Conservation (phyloP, 2,329 filamentous ascomycete species). For the Pyricularia grisea region DNA sequence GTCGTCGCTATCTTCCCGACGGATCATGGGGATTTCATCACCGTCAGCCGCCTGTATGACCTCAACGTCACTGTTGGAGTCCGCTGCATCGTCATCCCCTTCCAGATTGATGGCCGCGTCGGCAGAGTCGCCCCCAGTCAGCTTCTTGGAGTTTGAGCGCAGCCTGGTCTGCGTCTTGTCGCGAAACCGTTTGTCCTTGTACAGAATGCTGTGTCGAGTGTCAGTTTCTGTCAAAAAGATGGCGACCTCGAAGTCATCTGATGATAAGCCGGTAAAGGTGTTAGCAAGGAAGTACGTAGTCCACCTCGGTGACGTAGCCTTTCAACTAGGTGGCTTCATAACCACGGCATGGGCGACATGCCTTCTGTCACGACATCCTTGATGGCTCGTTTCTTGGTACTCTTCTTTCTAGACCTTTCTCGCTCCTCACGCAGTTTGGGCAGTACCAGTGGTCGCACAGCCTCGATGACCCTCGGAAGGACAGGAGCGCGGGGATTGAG, state of each 20-base stretch:
- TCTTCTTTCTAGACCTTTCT: slow-evolving; percentile 53
- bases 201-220: slow-evolving; percentile 76
- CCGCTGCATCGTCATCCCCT: slow-evolving; percentile 7
- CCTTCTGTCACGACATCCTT: slow-evolving; percentile 83
- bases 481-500: slow-evolving; percentile 67
- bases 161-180: slow-evolving; percentile 43
- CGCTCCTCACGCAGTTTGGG: slow-evolving; percentile 87
- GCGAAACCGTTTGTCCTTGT: slow-evolving; percentile 72
- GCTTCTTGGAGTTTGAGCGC: slow-evolving; percentile 52
- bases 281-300: neutral
- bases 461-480: slow-evolving; percentile 74
- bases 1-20: slow-evolving; percentile 51
- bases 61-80: neutral
- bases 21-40: slow-evolving; percentile 19
- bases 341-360: slow-evolving; percentile 28
- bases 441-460: slow-evolving; percentile 74
- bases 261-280: slow-evolving; percentile 24
- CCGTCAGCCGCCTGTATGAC: neutral
- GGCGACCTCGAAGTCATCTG: slow-evolving; percentile 93
- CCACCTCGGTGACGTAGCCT: neutral
- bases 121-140: slow-evolving; percentile 43
- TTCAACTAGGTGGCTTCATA: neutral
- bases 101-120: slow-evolving; percentile 46
- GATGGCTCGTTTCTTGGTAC: slow-evolving; percentile 67
- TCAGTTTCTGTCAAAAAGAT: slow-evolving; percentile 85